These are phyloP conservation scores for Daldinia childiae DNA, from an alignment of 495 filamentous ascomycete genomes.

Conservation along the genomic window DNA sequence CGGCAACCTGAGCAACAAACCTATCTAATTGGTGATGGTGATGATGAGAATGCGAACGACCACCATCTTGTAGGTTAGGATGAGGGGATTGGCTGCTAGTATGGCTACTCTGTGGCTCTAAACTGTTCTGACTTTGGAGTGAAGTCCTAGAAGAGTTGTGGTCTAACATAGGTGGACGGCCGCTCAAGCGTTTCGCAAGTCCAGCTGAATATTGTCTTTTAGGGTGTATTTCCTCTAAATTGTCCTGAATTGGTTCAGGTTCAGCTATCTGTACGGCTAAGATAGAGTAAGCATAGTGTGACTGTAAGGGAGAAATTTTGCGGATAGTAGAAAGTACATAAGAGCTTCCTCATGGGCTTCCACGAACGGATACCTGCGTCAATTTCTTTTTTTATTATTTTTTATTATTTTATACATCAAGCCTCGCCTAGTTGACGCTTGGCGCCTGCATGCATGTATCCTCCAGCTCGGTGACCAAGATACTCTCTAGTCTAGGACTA, in stretches of 20 bases:
- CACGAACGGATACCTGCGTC: not conserved
- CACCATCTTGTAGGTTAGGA: slow-evolving; percentile 42
- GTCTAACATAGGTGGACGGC: slow-evolving; percentile 47
- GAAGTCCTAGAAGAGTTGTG: slow-evolving; percentile 52
- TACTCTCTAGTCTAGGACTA: not conserved
- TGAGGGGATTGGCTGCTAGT: slow-evolving; percentile 40
- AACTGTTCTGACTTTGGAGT: slow-evolving; percentile 47
- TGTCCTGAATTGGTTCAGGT: slow-evolving; percentile 46
- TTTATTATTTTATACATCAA: not conserved
- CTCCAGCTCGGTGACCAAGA: not conserved
- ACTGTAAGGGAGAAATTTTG: not conserved
- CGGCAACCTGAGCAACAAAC: slow-evolving; percentile 75
- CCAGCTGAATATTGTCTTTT: slow-evolving; percentile 58
- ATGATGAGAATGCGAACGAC: slow-evolving; percentile 32
- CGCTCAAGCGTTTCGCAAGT: slow-evolving; percentile 53
- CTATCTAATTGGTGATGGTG: slow-evolving; percentile 54
- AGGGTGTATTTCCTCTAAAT: slow-evolving; percentile 50
- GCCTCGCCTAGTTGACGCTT: not conserved
- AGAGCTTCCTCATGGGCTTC: slow-evolving; percentile 6
- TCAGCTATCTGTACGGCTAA: slow-evolving; percentile 62
- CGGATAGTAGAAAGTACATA: not conserved
- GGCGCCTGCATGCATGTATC: not conserved
- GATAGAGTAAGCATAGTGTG: slow-evolving; percentile 30
- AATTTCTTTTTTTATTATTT: not conserved
- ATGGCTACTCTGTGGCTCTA: slow-evolving; percentile 43